These are phyloP conservation scores for Eragrostis nindensis DNA, from an alignment of 176 grass and related monocot genomes.

Conservation along the genomic window DNA sequence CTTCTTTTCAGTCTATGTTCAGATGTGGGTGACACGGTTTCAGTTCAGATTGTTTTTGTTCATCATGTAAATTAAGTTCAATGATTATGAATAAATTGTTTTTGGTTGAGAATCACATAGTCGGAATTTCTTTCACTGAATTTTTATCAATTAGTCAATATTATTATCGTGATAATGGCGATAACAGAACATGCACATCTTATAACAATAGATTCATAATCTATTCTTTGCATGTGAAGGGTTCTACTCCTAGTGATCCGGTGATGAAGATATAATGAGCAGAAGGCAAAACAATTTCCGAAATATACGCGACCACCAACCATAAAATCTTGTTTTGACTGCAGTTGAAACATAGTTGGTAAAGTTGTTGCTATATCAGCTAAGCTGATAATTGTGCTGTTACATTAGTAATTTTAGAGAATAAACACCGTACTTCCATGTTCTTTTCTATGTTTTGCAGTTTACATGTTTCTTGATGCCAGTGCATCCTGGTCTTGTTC, in stretches of 20 bases:
- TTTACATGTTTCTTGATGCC: not conserved
- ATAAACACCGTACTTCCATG: not conserved
- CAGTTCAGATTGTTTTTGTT: slow-evolving; percentile 21
- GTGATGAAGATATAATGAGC: not conserved
- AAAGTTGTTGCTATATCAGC: not conserved
- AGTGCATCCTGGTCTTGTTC: not conserved
- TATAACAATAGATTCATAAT: not conserved
- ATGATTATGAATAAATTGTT: not conserved
- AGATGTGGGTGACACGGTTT: not conserved
- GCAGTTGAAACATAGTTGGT: not conserved
- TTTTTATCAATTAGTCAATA: not conserved
- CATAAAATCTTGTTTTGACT: not conserved
- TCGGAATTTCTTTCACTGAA: not conserved
- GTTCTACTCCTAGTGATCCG: not conserved
- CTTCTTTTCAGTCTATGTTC: not conserved
- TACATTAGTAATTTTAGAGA: not conserved
- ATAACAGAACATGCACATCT: not conserved
- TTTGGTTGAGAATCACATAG: not conserved
- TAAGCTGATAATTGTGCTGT: not conserved
- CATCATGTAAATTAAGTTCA: not conserved
- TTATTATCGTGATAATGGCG: not conserved
- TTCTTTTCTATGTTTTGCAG: not conserved
- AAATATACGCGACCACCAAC: not conserved
- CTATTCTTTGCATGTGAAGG: not conserved
- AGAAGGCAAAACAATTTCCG: too few species aligned